Evolutionary conservation across 768 basidiomycete species (phyloP), one percentile per base, ranked within the genome.

Genomic region (Termitomyces sp.): DNA sequence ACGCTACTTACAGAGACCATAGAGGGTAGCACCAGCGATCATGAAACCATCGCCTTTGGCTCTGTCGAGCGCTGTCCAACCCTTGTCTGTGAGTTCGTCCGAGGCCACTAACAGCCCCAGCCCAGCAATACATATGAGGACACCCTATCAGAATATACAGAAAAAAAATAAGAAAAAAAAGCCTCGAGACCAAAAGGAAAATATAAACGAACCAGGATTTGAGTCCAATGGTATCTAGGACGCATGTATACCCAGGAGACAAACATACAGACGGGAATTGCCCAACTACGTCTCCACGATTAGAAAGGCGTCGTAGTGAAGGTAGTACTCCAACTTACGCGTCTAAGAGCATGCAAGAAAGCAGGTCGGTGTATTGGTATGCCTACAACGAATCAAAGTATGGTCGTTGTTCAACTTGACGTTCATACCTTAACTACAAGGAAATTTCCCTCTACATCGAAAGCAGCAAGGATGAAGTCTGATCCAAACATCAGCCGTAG

Each of bases 311-410:
- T 65, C 24, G 61, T 42, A 33, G 30, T 40, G 7, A 50, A 22
- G 24, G 44, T 18, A 33, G 42, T 20, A n/a, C 43, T 13, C 20
- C 46, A 28, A 35, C 84, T 60, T 68, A 90, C 83, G 92, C 90
- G 66, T 94, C 91, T 48, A 94, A 84, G n/a, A 94, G 81, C 90
- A 93, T 93, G 70, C 90, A 92, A 1, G 92, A 94, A 47, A 94
- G 75, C 3, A 94, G 73, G 63, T 90, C 90, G 35, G 92, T 94
- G 74, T 89, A 93, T 73, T 91, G 80, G 68, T 88, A 93, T 18
- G 92, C 90, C 83, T 87, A 36, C 5, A 58, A 18, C 36, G 28
- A 45, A 20, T 62, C 13, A 53, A 20, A 32, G 33, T 49, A 24
- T 35, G 18, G 14, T 28, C 22, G 42, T 38, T 42, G 32, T 33